Evolutionary conservation across 2,329 filamentous ascomycete species (phyloP).

Genomic region (Stagonosporopsis rhizophila): DNA sequence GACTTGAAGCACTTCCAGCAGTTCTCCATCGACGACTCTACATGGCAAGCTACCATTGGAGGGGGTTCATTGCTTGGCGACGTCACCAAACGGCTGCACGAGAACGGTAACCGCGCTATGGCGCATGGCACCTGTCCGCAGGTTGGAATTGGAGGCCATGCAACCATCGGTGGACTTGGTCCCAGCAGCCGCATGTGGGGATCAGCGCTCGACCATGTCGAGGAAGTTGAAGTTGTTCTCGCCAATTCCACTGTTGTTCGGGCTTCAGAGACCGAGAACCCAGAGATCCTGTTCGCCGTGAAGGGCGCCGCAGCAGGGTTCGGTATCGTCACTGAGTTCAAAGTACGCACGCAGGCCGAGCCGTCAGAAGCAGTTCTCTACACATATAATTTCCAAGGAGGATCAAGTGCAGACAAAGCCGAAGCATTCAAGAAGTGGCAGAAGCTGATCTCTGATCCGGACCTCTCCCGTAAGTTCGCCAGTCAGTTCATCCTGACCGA

Average conservation of each 20-base stretch:
- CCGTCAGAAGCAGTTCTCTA: constrained; percentile 43
- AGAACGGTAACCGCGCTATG: constrained; percentile 52
- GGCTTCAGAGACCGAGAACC: constrained; percentile 46
- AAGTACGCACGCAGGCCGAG: constrained; percentile 46
- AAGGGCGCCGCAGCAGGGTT: constrained; percentile 53
- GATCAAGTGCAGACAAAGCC: constrained; percentile 32
- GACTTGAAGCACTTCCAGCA: constrained; percentile 58
- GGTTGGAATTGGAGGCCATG: constrained; percentile 48
- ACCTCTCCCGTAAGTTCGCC: constrained; percentile 44
- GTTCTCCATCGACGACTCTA: constrained; percentile 54
- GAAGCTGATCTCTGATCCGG: constrained; percentile 40
- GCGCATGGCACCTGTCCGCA: constrained; percentile 56
- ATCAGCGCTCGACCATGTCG: constrained; percentile 43
- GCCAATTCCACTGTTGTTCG: constrained; percentile 50
- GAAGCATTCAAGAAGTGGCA: constrained; percentile 48
- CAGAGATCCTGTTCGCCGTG: constrained; percentile 53
- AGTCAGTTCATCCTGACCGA: constrained; percentile 43
- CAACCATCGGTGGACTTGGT: constrained; percentile 47
- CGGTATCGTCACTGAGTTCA: constrained; percentile 52
- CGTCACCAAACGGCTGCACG: constrained; percentile 44
- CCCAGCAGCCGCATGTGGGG: constrained; percentile 46
- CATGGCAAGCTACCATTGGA: constrained; percentile 56
- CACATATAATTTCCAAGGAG: constrained; percentile 41
- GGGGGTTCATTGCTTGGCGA: constrained; percentile 58
- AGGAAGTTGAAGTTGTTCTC: constrained; percentile 49